Base-by-base conservation (phyloP, 1,284 basidiomycete species). In the Heterobasidion irregulare region DNA sequence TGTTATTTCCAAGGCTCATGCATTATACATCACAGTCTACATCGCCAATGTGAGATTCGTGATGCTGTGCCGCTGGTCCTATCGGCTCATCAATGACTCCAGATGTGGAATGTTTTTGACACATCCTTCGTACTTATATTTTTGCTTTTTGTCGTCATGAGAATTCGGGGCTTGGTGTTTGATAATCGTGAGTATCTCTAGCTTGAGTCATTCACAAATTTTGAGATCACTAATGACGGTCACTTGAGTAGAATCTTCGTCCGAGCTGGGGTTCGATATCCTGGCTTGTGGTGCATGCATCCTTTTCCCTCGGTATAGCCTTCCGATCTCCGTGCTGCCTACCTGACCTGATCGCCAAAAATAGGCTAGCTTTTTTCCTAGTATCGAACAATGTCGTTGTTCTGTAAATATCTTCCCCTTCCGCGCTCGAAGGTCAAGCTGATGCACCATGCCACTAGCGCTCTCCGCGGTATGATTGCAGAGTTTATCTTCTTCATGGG, bases 91-190 rank as follows among this genome's bases (percentile, higher is more conserved):
- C 35, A 53, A 57, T 48, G 26, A 2, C 8, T 52, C 35, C 63
- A 87, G 85, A 83, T 91, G 67, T 94, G 92, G 92, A 94, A 93
- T 65, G 84, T 84, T 1, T 92, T 94, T 61, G 93, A 94, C 65
- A 80, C 89, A 6, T 74, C 82, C 0, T 94, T 92, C 68, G 78
- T 92, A 52, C 59, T 80, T 38, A 77, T 94, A 47, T 92, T 90
- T 68, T 62, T 90, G 19, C 72, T 76, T 2, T 95, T 92, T 67
- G 68, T 89, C 6, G 72, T 66, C 12, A 71, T 92, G 50, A 79
- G 92, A 46, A 71, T 85, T 48, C 79, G 81, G 61, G 90, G 87
- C 0, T 72, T 94, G 13, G 67, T 72, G 9, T 67, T 74, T 50
- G 66, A 74, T 50, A 77, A 90, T 62, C 63, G 87, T 88, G 61